A percentile compares a stretch with the other conserved stretches of the same genome.
Conservation (phyloP, 2,329 filamentous ascomycete species). For the Sclerotinia nivalis region DNA sequence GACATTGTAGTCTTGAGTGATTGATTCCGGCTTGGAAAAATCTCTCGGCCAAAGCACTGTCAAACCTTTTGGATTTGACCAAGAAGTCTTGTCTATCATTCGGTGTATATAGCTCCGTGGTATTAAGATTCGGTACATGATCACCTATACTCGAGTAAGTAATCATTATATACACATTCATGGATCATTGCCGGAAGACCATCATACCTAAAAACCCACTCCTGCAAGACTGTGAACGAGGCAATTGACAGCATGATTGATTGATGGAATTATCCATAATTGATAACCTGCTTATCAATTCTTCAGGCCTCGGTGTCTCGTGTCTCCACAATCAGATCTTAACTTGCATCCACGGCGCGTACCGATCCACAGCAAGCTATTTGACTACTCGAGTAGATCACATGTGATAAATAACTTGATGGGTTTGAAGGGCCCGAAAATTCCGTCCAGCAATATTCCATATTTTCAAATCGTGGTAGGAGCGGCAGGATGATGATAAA, state of each 20-base stretch:
- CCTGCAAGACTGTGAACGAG: constrained; percentile 50
- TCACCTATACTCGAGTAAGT: constrained; percentile 34
- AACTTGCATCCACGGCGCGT: background rate
- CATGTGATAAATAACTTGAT: background rate
- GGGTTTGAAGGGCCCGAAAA: background rate
- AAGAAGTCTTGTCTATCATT: constrained; percentile 44
- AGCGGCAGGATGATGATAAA: too few species aligned
- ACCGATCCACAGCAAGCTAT: background rate
- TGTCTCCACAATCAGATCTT: background rate
- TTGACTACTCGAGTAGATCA: background rate
- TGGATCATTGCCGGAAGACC: background rate
- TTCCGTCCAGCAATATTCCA: background rate
- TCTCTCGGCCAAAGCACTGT: constrained; percentile 41
- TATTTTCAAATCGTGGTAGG: background rate
- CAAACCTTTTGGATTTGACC: constrained; percentile 43
- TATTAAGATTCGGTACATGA: constrained; percentile 41
- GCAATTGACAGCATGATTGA: constrained; percentile 39
- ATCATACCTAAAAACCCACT: constrained; percentile 45
- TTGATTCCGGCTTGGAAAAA: constrained; percentile 37
- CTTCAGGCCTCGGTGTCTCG: background rate
- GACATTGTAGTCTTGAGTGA: constrained; percentile 39
- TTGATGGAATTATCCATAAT: background rate
- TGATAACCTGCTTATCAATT: background rate
- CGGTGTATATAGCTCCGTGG: constrained; percentile 35
- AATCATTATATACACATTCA: constrained; percentile 12